A percentile compares a stretch with the other conserved stretches of the same genome.
Conservation (phyloP, 2,329 filamentous ascomycete genomes). For the Rutstroemia sp. region DNA sequence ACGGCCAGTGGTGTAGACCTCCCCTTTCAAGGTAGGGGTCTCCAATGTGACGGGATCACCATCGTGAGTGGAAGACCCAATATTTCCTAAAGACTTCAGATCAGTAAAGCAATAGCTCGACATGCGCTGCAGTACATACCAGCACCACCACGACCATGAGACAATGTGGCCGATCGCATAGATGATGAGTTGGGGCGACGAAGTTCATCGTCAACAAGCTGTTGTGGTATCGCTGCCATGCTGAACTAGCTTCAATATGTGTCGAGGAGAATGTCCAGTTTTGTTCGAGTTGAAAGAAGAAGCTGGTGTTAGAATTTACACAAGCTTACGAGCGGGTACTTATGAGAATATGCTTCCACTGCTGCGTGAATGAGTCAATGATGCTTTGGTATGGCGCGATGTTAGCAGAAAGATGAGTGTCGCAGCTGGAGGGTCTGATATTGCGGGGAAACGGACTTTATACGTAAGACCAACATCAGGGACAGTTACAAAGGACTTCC, state of each 20-base stretch:
- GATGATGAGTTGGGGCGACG: slow-evolving; percentile 18
- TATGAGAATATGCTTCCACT: background rate
- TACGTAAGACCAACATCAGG: background rate
- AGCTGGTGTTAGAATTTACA: background rate
- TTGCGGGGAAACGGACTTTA: slow-evolving; percentile 1
- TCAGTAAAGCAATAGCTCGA: background rate
- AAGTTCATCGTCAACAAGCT: slow-evolving; percentile 14
- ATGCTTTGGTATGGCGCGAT: slow-evolving; percentile 4
- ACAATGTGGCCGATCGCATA: slow-evolving; percentile 29
- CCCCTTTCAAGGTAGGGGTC: slow-evolving; percentile 75
- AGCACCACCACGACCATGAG: slow-evolving; percentile 71
- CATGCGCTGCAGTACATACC: slow-evolving; percentile 34
- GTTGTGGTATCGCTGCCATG: slow-evolving; percentile 21
- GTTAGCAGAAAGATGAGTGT: background rate
- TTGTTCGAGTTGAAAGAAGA: background rate
- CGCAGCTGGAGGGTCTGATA: background rate
- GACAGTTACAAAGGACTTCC: background rate
- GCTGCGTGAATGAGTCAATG: background rate
- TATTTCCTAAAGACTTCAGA: slow-evolving; percentile 45
- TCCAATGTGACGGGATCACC: slow-evolving; percentile 58
- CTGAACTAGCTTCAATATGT: background rate
- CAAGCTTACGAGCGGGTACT: background rate
- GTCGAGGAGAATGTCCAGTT: background rate
- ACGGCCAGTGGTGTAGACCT: slow-evolving; percentile 83
- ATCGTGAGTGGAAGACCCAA: slow-evolving; percentile 44